phyloP scores from a whole-genome alignment of 345 rosid genomes.

The Brassica napus region Da-Ae NC_063451.1:45881001-45881500 shows the following conservation, averaged over 20 bases:
- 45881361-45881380: no score
- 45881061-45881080: neutral
- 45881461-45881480: no score
- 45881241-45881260: neutral
- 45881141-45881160: neutral
- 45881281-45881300: neutral
- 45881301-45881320: neutral
- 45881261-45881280: neutral
- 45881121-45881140: neutral
- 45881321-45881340: neutral
- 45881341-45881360: no score
- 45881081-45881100: neutral
- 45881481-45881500: neutral
- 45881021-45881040: neutral
- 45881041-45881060: neutral
- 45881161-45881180: neutral
- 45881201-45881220: neutral
- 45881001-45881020: slow-evolving; percentile 13
- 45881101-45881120: neutral
- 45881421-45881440: no score
- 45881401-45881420: no score
- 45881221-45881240: neutral
- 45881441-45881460: no score
- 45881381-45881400: no score
- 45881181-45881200: neutral